Percentiles rank a stretch among this genome's conserved stretches.
phyloP scores from a whole-genome alignment of 768 basidiomycete genomes.

The Candolleomyces efflorescens region DNA sequence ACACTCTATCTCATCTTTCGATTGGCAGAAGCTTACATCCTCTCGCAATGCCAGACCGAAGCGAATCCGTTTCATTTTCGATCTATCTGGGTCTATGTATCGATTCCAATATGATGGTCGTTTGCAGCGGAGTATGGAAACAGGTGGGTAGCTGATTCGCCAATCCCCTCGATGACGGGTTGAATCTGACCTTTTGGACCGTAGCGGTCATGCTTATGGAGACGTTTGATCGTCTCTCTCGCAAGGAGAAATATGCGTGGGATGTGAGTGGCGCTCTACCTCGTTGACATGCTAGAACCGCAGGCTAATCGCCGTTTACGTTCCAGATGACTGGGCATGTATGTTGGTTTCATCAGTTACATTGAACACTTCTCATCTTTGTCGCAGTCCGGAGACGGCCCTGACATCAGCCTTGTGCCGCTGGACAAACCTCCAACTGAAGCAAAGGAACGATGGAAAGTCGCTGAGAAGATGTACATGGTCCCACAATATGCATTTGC shows the following conservation, averaged over 20 bases:
- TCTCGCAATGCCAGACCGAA: slow-evolving; percentile 43
- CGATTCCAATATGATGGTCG: slow-evolving; percentile 73
- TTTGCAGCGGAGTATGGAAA: slow-evolving; percentile 58
- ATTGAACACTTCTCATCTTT: not conserved
- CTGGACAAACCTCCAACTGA: slow-evolving; percentile 45
- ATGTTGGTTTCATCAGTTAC: slow-evolving; percentile 18
- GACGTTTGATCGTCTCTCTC: slow-evolving; percentile 55
- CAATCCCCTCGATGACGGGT: not conserved
- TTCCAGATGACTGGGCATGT: slow-evolving; percentile 62
- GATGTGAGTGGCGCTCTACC: slow-evolving; percentile 44
- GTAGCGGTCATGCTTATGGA: slow-evolving; percentile 74
- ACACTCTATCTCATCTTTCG: not conserved
- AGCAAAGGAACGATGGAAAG: slow-evolving; percentile 60
- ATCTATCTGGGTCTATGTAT: slow-evolving; percentile 71
- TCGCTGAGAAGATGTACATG: slow-evolving; percentile 66
- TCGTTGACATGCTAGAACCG: not conserved
- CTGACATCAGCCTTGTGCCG: slow-evolving; percentile 50
- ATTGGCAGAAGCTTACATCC: not conserved
- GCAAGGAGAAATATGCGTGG: slow-evolving; percentile 74
- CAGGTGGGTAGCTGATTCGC: slow-evolving; percentile 33
- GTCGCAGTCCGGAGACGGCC: slow-evolving; percentile 56
- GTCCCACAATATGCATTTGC: slow-evolving; percentile 66
- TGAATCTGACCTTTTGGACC: not conserved
- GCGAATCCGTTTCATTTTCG: slow-evolving; percentile 64
- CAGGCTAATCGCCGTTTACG: not conserved